Evolutionary conservation across 768 basidiomycete species (phyloP).

Genomic region (Lyophyllum shimeji): DNA sequence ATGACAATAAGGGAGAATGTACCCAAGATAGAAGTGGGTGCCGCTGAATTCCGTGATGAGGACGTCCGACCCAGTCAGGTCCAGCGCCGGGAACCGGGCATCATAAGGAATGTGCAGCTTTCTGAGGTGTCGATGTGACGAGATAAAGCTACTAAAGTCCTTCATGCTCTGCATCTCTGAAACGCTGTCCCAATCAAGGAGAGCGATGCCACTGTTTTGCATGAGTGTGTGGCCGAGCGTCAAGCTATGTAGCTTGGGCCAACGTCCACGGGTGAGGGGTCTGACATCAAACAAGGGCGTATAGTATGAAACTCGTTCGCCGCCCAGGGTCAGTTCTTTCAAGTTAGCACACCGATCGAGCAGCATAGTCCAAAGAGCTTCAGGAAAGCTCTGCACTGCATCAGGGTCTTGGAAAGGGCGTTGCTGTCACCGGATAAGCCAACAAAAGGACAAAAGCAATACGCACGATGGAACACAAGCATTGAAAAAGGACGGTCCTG

Average conservation of each 20-base stretch:
- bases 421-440: neutral
- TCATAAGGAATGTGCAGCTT: conserved; percentile 19
- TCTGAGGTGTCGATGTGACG: conserved; percentile 14
- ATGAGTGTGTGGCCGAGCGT: conserved; percentile 18
- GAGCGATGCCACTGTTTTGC: conserved; percentile 4
- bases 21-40: conserved; percentile 13
- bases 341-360: conserved; percentile 42
- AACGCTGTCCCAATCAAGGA: conserved; percentile 3
- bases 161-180: conserved; percentile 8
- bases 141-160: conserved; percentile 19
- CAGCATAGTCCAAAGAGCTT: conserved; percentile 55
- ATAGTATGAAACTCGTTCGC: conserved; percentile 10
- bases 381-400: conserved; percentile 13
- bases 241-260: conserved; percentile 20
- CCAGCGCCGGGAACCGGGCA: conserved; percentile 11
- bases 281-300: conserved; percentile 17
- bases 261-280: conserved; percentile 18
- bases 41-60: conserved; percentile 19
- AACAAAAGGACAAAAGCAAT: neutral
- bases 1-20: conserved; percentile 12
- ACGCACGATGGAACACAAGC: conserved; percentile 3
- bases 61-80: conserved; percentile 10
- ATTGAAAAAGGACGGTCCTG: conserved; percentile 10
- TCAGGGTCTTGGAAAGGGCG: conserved; percentile 5
- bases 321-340: conserved; percentile 39